Evolutionary conservation across 495 filamentous ascomycete genomes (phyloP).

Genomic region (Neurospora tetraspora): DNA sequence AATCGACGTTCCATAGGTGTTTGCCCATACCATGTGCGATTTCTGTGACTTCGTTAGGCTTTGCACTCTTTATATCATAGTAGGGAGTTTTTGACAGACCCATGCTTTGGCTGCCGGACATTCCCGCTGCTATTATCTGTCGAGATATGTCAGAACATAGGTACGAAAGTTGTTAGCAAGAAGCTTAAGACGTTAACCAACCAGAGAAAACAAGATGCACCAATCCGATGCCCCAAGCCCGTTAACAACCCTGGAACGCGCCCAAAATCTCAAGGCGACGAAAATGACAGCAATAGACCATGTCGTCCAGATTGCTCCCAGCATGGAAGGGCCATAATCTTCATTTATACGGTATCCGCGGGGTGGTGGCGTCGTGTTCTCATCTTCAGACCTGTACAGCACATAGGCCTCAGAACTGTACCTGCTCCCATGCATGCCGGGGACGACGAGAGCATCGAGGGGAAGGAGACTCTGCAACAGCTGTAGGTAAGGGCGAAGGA

Average conservation of each 20-base stretch:
- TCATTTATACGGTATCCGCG: background rate
- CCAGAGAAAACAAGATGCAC: constrained; percentile 10
- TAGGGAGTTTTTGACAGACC: constrained; percentile 2
- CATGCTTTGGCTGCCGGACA: background rate
- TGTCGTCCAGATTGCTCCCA: constrained; percentile 2
- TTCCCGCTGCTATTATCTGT: constrained; percentile 6
- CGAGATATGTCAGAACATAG: background rate
- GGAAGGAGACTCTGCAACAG: background rate
- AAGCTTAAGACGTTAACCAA: background rate
- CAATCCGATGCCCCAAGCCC: constrained; percentile 11
- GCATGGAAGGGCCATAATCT: constrained; percentile 6
- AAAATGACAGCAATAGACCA: constrained; percentile 15
- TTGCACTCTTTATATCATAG: background rate
- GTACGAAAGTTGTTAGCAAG: background rate
- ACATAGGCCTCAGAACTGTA: background rate
- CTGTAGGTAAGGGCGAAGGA: background rate
- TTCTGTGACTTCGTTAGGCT: constrained; percentile 5
- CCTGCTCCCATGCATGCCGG: background rate
- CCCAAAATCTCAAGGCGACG: constrained; percentile 13
- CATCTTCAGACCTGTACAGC: background rate
- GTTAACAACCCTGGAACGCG: constrained; percentile 11
- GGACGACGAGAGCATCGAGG: background rate
- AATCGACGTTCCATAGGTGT: constrained; percentile 13
- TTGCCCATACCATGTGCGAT: constrained; percentile 12
- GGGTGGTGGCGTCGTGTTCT: background rate